phyloP scores from a whole-genome alignment of 257 asterid genomes.

The Asclepias syriaca region DNA sequence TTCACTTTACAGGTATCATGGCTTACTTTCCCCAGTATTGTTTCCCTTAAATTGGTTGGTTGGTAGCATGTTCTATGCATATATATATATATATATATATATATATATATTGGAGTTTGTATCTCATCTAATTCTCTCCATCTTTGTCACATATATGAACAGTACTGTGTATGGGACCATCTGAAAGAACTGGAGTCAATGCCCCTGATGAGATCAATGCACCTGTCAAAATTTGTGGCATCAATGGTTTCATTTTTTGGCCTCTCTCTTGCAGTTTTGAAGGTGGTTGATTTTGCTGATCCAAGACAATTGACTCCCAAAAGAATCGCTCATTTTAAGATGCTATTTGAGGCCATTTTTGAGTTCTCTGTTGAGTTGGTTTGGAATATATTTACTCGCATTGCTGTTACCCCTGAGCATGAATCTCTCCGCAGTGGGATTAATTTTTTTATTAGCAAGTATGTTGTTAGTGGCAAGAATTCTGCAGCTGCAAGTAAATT shows the following conservation, averaged over 20 bases:
- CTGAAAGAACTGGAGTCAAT: conserved; percentile 81
- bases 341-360: conserved; percentile 71
- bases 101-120: background rate
- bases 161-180: conserved; percentile 97
- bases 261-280: conserved; percentile 67
- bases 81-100: background rate
- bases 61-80: background rate
- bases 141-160: conserved; percentile 12
- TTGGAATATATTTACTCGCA: conserved; percentile 80
- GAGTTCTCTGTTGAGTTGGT: conserved; percentile 60
- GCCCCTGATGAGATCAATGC: conserved; percentile 75
- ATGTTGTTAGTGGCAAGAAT: conserved; percentile 39
- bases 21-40: conserved; percentile 7
- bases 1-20: conserved; percentile 80
- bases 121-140: background rate
- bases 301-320: conserved; percentile 47
- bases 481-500: conserved; percentile 41
- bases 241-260: conserved; percentile 70
- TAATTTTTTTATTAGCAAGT: conserved; percentile 58
- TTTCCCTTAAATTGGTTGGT: background rate
- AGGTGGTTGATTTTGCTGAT: conserved; percentile 64
- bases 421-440: conserved; percentile 69
- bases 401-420: conserved; percentile 65
- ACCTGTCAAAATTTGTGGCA: conserved; percentile 73
- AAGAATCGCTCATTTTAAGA: conserved; percentile 79